Conservation (phyloP, 164 flowering plant species). For the Umbilicus rupestris region DNA sequence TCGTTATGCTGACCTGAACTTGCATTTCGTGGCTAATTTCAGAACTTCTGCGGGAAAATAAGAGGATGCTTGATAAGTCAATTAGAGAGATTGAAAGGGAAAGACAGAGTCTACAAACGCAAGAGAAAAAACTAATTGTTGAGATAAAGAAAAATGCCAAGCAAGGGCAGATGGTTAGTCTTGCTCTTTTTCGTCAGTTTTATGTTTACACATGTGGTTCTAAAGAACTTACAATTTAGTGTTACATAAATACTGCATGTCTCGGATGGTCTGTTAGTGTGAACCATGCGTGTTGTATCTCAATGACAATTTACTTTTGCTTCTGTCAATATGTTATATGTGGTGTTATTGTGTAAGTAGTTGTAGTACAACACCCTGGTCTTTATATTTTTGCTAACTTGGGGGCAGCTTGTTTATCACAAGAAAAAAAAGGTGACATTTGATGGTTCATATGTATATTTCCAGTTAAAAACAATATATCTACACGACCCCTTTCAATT, state of each 20-base stretch:
- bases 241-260: background rate
- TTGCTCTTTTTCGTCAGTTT: background rate
- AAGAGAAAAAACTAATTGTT: conserved; percentile 86
- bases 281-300: background rate
- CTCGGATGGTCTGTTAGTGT: background rate
- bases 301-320: background rate
- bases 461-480: background rate
- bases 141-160: conserved; percentile 96
- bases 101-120: conserved; percentile 81
- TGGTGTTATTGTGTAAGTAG: background rate
- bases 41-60: conserved; percentile 95
- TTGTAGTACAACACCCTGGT: background rate
- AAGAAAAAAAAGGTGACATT: no score
- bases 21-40: conserved; percentile 10
- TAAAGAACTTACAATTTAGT: background rate
- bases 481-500: background rate
- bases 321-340: background rate
- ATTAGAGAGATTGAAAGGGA: conserved; percentile 95
- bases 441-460: background rate
- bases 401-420: no score
- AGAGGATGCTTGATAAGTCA: conserved; percentile 91
- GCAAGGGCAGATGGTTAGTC: conserved; percentile 92
- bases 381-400: no score
- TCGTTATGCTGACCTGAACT: background rate
- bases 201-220: background rate